phyloP scores from a whole-genome alignment of 2,329 filamentous ascomycete species.

The Aspergillus sp. region DNA sequence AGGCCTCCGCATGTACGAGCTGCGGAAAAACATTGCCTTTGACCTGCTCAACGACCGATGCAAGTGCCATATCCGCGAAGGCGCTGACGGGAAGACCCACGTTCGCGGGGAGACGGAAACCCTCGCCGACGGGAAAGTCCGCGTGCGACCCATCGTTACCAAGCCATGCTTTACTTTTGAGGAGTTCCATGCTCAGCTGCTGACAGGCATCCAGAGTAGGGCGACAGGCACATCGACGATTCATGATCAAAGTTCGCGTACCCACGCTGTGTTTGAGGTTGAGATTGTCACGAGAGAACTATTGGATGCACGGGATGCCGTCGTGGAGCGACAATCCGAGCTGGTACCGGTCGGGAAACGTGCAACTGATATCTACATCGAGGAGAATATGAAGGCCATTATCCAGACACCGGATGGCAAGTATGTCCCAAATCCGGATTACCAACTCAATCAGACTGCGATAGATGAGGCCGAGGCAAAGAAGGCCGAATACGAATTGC shows the following conservation, averaged over 20 bases:
- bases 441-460: slow-evolving; percentile 37
- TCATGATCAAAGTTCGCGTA: slow-evolving; percentile 50
- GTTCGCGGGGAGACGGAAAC: slow-evolving; percentile 48
- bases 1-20: slow-evolving; percentile 45
- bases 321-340: slow-evolving; percentile 48
- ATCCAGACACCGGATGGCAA: slow-evolving; percentile 35
- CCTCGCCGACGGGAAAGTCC: slow-evolving; percentile 44
- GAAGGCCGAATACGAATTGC: slow-evolving; percentile 40
- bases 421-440: slow-evolving; percentile 39
- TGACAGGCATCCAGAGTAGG: slow-evolving; percentile 33
- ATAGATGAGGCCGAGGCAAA: slow-evolving; percentile 45
- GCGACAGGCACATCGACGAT: slow-evolving; percentile 43
- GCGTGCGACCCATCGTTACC: slow-evolving; percentile 42
- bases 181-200: slow-evolving; percentile 32
- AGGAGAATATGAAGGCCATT: slow-evolving; percentile 38
- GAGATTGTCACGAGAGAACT: slow-evolving; percentile 44
- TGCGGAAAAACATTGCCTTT: slow-evolving; percentile 46
- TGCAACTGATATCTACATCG: slow-evolving; percentile 45
- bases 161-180: slow-evolving; percentile 39
- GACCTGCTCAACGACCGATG: slow-evolving; percentile 45
- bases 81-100: slow-evolving; percentile 43
- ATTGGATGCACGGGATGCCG: slow-evolving; percentile 39
- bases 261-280: slow-evolving; percentile 48
- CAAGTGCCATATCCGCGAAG: slow-evolving; percentile 47
- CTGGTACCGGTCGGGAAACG: slow-evolving; percentile 49